Base-by-base conservation (phyloP, 2,329 filamentous ascomycete species). In the Sclerotinia sclerotiorum region DNA sequence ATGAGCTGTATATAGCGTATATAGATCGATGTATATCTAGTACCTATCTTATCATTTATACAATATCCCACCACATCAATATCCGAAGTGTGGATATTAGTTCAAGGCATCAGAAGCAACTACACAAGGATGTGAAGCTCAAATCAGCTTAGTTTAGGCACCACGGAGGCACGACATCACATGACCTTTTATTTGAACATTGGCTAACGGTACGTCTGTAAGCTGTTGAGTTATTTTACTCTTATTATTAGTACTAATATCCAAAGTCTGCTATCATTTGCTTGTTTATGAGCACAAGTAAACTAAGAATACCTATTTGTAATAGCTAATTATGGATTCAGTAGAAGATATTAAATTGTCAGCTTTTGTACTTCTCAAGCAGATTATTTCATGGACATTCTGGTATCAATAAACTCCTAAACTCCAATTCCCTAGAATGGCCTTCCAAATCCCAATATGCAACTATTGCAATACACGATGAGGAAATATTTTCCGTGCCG, bases 401-500 rank as follows among this genome's bases (percentile, higher is more conserved):
- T 32, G n/a, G n/a, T 27, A 19, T 62, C 48, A 54, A 52, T 21
- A 44, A 55, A 56, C 49, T 17, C 35, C 52, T 29, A 52, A 35
- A 39, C 66, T n/a, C 65, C n/a, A 2, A 27, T 46, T 10, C 57
- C 49, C 27, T 42, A 15, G 48, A 39, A 39, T 19, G 11, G 27
- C 46, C 49, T 32, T 24, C 49, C 44, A 44, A 29, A n/a, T 64
- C 48, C 42, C 51, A 65, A 49, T 54, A 55, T 48, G 54, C 63
- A 73, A 71, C 46, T 68, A 88, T 70, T 84, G 82, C 77, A 86
- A 79, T 55, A 81, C 80, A 71, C 87, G 79, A 71, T 83, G 85
- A 2, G 87, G 85, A 71, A 83, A 84, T 44, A 84, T 79, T 77
- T 87, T 90, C 69, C 91, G 83, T 68, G 81, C 83, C 61, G 85